Base-by-base conservation (phyloP, 129 eudicot genomes). In the Flaveria robusta region DNA sequence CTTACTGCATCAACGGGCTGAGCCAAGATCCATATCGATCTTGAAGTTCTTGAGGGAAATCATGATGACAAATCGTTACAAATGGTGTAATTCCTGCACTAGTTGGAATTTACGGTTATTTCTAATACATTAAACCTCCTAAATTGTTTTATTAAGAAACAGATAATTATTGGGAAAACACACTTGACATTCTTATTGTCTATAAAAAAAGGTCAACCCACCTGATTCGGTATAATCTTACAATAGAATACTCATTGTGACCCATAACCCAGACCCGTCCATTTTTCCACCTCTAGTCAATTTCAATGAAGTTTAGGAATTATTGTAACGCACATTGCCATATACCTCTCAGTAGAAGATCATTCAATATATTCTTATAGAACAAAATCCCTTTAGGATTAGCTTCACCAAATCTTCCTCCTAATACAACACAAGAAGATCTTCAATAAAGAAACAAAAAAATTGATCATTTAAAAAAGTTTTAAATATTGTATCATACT, bases 21-120 rank as follows among this genome's bases (percentile, higher is more conserved):
- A 90, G 96, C 96, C 96, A 90, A 42, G 88, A 84, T 51, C 88
- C 89, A 55, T 83, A 93, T 85, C 86, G 82, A 39, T 90, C 96
- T 80, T 88, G 86, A 22, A 90, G 85, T 82, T 86, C 98, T 82
- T 90, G 91, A 50, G 98, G 96, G 41, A 76, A 76, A 43, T 90
- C 98, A 46, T 56, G n/a, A 69, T 93, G 96, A 66, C 81, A 82
- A 74, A 93, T 83, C 2, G 95, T 90, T 75, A 93, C 98, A 72
- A 93, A 93, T 14, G 92, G 96, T 69, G 79, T 52, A 31, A 90
- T 87, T 39, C 98, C 95, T 93, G 76, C 27, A 50, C 23, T 24
- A 7, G 39, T 15, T 51, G 70, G 13, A 56, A 79, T 50, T 50
- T 55, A 76, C 15, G 22, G 47, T 54, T 20, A 55, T 20, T 55